Conservation (phyloP, 2,329 filamentous ascomycete genomes). For the Hypoxylon sp. region DNA sequence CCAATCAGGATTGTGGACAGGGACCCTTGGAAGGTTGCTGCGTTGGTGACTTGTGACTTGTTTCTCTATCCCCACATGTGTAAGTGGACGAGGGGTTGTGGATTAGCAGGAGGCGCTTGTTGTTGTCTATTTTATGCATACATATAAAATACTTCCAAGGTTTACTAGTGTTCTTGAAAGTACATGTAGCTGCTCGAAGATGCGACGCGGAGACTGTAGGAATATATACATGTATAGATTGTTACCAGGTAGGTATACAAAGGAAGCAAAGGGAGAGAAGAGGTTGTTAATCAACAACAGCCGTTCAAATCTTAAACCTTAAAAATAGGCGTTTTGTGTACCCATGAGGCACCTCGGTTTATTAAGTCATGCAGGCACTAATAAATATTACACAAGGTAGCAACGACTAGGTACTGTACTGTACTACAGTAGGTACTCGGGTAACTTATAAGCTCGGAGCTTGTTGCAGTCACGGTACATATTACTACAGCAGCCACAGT, state of each 20-base stretch:
- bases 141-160: neutral
- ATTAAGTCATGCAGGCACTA: neutral
- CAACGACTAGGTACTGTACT: too few species aligned
- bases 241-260: neutral
- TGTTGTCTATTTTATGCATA: slow-evolving; percentile 2
- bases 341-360: neutral
- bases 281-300: neutral
- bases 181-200: neutral
- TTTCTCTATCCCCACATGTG: slow-evolving; percentile 33
- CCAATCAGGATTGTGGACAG: slow-evolving; percentile 34
- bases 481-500: slow-evolving; percentile 33
- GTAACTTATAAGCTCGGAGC: slow-evolving; percentile 8
- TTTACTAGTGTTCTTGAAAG: neutral
- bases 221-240: neutral
- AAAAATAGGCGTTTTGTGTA: neutral
- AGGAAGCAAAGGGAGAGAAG: neutral
- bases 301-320: neutral
- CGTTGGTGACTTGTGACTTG: slow-evolving; percentile 44
- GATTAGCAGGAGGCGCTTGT: neutral
- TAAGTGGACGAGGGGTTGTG: slow-evolving; percentile 31
- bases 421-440: slow-evolving; percentile 1
- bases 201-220: neutral
- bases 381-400: slow-evolving; percentile 8
- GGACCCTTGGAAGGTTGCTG: slow-evolving; percentile 35
- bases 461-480: neutral